phyloP scores from a whole-genome alignment of 2,329 filamentous ascomycete species.

The Knufia petricola region DNA sequence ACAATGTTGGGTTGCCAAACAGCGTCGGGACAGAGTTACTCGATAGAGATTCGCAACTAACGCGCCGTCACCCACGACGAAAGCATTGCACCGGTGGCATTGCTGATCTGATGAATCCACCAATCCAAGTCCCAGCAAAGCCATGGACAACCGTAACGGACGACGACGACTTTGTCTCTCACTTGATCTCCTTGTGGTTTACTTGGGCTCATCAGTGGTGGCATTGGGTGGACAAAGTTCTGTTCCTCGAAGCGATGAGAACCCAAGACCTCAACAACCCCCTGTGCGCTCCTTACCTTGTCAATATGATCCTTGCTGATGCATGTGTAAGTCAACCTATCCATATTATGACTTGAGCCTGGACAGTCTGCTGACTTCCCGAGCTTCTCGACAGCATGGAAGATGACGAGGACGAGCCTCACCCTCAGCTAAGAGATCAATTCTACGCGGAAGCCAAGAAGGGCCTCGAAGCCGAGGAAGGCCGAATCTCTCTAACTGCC shows the following conservation, averaged over 20 bases:
- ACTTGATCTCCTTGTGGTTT: constrained; percentile 28
- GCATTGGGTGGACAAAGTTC: constrained; percentile 26
- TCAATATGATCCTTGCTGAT: constrained; percentile 23
- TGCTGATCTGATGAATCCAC: constrained; percentile 23
- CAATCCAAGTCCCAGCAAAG: constrained; percentile 24
- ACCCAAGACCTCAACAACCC: constrained; percentile 20
- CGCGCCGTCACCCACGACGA: no score
- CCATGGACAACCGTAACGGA: constrained; percentile 29
- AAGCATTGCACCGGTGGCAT: constrained; percentile 16
- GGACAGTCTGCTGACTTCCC: constrained; percentile 18
- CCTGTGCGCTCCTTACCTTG: constrained; percentile 28
- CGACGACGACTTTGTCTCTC: constrained; percentile 27
- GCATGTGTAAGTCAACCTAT: constrained; percentile 25
- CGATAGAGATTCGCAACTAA: no score
- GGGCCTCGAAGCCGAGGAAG: constrained; percentile 26
- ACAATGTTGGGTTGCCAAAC: no score
- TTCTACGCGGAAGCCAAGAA: constrained; percentile 30
- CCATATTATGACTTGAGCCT: constrained; percentile 3
- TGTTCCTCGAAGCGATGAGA: constrained; percentile 30
- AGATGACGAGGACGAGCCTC: constrained; percentile 21
- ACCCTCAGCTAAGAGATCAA: constrained; percentile 22
- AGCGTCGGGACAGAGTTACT: no score
- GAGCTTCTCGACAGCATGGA: constrained; percentile 23
- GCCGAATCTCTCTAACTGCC: constrained; percentile 25
- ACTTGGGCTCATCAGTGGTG: constrained; percentile 27